Evolutionary conservation across 2,329 filamentous ascomycete genomes (phyloP), one percentile per base, ranked within the genome.

Genomic region (Trichoderma endophyticum): DNA sequence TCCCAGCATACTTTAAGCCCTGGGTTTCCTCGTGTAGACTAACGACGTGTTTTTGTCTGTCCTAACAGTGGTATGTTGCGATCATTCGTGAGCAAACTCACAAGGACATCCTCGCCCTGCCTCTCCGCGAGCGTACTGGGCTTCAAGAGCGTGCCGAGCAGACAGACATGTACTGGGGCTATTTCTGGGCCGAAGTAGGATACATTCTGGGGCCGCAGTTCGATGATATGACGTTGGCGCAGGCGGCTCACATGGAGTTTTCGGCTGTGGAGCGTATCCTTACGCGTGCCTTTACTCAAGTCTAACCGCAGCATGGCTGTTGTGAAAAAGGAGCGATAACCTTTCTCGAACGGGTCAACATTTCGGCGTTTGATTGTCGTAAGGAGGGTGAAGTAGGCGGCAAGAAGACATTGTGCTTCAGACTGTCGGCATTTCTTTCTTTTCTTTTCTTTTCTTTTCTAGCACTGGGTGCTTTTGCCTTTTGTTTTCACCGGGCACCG

Each of bases 81-180:
- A 72, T 88, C 28, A 86, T 90, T 71, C 86, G 87, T 48, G 84
- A 87, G 74, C 84, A 87, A 76, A 86, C 87, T 0, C 80, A 77
- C 14, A 80, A 83, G 2, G 81, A 82, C 28, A 77, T 86, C 12
- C 75, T 82, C 39, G 67, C 76, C 11, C 80, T 84, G 12, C 77
- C 82, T 0, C 80, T 87, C 26, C 78, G 78, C 6, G 82, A 86
- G 72, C 84, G 84, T 2, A 24, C 54, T 6, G 62, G 32, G 26
- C 69, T 71, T 6, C 67, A 70, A 14, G 39, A 63, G 78, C 8
- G 82, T 86, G 72, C 84, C 83, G 24, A 57, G 2, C 66, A 78
- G 26, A 84, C 83, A 0, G 81, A 84, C 72, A 78, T 79, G 62
- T 84, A 87, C 79, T 87, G 87, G 80, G 86, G 88, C 15, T 87